Evolutionary conservation across 192 early-diverging fungal genomes (phyloP).

Genomic region (Podila epigama): DNA sequence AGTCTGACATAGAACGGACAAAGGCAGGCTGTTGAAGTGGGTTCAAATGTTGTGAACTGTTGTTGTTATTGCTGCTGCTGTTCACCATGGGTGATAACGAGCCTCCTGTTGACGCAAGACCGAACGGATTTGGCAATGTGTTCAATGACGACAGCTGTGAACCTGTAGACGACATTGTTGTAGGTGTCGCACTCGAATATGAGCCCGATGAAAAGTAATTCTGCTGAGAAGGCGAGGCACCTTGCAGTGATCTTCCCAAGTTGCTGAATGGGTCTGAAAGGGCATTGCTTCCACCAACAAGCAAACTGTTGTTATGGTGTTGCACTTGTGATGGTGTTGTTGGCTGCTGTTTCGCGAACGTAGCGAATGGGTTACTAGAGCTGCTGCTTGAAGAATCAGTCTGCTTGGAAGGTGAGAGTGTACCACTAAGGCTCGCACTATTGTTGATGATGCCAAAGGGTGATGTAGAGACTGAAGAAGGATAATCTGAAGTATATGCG

Average conservation of each 20-base stretch:
- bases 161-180: not conserved
- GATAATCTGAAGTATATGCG: not conserved
- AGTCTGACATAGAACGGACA: constrained; percentile 13
- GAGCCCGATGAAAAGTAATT: constrained; percentile 26
- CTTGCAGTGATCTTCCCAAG: not conserved
- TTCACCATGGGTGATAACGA: constrained; percentile 9
- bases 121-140: constrained; percentile 28
- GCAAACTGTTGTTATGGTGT: too few species aligned
- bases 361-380: not conserved
- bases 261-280: not conserved
- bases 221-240: not conserved
- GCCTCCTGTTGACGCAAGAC: too few species aligned
- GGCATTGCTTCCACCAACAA: not conserved
- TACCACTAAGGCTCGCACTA: too few species aligned
- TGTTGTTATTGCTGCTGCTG: not conserved
- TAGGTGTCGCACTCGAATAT: too few species aligned
- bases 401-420: not conserved
- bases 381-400: not conserved
- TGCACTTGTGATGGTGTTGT: not conserved
- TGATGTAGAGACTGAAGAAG: not conserved
- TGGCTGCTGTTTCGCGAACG: not conserved
- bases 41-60: not conserved
- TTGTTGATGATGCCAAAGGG: not conserved
- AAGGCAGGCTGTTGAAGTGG: not conserved
- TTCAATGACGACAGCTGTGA: not conserved